Evolutionary conservation across 2,329 filamentous ascomycete genomes (phyloP), one percentile per base, ranked within the genome.

Genomic region (Thelonectria discophora): DNA sequence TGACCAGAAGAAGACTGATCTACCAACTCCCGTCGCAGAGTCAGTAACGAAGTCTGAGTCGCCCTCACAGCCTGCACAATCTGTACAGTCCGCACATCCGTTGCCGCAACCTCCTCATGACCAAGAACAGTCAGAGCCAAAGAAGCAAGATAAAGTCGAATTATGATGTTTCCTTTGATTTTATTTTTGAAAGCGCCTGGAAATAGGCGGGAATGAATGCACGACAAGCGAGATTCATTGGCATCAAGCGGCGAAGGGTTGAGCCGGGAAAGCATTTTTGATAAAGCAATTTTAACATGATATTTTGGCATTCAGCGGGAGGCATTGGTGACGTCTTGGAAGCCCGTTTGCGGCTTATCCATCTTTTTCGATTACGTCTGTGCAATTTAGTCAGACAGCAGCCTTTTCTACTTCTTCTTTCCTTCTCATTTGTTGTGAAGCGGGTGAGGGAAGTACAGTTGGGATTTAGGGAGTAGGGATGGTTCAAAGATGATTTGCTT

Each of bases 351-450:
- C n/a, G n/a, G n/a, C 54, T 20, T 49, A 30, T 51, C 50, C 62
- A 59, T 55, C 54, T 68, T 68, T 65, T 65, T 64, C 60, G 53
- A 65, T 70, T 68, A 69, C 60, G 51, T 65, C 50, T 62, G 65
- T 72, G 68, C 69, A 72, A 69, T 72, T 61, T 67, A 65, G 58
- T 55, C 54, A 43, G 53, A 63, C 47, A 21, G 53, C 62, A 60
- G 32, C 58, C 64, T 64, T 20, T 20, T 56, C 37, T 50, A 34
- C 24, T 18, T 18, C 56, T 67, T 65, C 58, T 52, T 34, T 42
- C 7, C 24, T 24, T 24, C 24, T 58, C 48, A 27, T 11, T 27
- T 55, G 47, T 56, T 67, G 64, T 42, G 27, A 24, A 69, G 67
- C 64, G 67, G 65, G 65, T 60, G 59, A 62, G 63, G 65, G 52